Conservation (phyloP, 345 rosid genomes). For the Linum lewisii region DNA sequence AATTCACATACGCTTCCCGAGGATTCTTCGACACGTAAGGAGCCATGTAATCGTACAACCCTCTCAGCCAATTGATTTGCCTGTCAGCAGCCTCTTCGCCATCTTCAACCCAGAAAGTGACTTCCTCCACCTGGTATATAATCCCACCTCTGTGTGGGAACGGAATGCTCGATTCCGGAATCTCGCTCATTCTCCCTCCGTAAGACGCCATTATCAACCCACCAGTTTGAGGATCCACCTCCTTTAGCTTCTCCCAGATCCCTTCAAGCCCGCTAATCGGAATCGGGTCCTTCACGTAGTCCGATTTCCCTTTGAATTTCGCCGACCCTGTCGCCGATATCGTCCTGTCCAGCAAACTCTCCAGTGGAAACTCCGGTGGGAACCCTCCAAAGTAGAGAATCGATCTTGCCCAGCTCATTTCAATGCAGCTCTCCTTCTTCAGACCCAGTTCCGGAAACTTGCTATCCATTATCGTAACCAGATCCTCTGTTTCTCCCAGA, state of each 20-base stretch:
- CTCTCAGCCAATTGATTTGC: conserved; percentile 1
- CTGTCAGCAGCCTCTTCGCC: neutral
- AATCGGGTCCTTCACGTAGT: neutral
- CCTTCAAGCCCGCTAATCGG: neutral
- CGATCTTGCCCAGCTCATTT: conserved; percentile 1
- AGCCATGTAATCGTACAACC: conserved; percentile 6
- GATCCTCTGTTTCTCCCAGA: neutral
- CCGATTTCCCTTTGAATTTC: conserved; percentile 1
- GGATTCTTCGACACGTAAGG: conserved; percentile 18
- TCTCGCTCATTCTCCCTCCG: neutral
- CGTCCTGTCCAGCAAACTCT: neutral
- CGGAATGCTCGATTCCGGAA: conserved; percentile 1
- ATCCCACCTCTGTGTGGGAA: neutral
- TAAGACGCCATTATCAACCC: neutral
- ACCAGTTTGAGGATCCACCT: neutral
- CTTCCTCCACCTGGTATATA: neutral
- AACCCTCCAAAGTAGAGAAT: neutral
- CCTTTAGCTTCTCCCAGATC: neutral
- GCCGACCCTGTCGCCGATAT: neutral
- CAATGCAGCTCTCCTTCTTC: neutral
- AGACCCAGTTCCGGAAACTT: neutral
- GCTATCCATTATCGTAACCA: neutral
- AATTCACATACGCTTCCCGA: conserved; percentile 13
- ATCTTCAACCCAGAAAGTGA: neutral
- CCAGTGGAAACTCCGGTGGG: neutral